Evolutionary conservation across 2,329 filamentous ascomycete species (phyloP).

Genomic region (Fusarium penzigii): DNA sequence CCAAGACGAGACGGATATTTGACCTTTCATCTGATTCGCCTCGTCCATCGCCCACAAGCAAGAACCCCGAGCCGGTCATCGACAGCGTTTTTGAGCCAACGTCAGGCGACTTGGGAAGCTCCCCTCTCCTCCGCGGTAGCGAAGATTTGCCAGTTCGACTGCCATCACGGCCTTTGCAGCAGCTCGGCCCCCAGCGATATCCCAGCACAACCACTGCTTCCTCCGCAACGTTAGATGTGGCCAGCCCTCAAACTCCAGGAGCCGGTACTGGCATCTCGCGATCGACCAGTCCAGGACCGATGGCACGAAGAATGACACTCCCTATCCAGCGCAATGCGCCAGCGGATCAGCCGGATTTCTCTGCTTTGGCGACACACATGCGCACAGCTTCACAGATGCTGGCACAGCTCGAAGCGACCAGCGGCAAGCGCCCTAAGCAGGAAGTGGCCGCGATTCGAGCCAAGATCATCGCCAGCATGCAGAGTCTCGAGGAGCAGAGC

Average conservation of each 20-base stretch:
- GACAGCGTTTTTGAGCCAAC: conserved; percentile 86
- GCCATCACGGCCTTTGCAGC: conserved; percentile 30
- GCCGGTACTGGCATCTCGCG: conserved; percentile 66
- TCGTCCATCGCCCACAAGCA: conserved; percentile 45
- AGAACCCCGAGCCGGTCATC: conserved; percentile 44
- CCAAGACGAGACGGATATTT: conserved; percentile 61
- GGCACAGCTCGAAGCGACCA: conserved; percentile 77
- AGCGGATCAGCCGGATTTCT: conserved; percentile 75
- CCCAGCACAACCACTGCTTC: conserved; percentile 64
- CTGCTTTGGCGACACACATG: conserved; percentile 83
- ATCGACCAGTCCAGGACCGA: conserved; percentile 64
- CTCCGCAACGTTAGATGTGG: conserved; percentile 59
- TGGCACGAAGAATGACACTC: conserved; percentile 60
- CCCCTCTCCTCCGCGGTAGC: conserved; percentile 63
- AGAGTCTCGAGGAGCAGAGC: conserved; percentile 81
- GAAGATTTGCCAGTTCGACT: conserved; percentile 47
- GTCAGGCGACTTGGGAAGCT: conserved; percentile 75
- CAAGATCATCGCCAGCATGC: conserved; percentile 90
- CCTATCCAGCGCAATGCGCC: conserved; percentile 55
- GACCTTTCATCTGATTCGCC: conserved; percentile 65
- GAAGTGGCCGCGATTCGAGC: conserved; percentile 83
- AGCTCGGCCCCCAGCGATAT: conserved; percentile 50
- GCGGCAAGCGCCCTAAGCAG: conserved; percentile 74
- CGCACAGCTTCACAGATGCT: conserved; percentile 85
- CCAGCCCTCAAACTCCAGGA: conserved; percentile 70